Evolutionary conservation across 805 yeast genomes (phyloP).

Genomic region (Lachancea dasiensis): DNA sequence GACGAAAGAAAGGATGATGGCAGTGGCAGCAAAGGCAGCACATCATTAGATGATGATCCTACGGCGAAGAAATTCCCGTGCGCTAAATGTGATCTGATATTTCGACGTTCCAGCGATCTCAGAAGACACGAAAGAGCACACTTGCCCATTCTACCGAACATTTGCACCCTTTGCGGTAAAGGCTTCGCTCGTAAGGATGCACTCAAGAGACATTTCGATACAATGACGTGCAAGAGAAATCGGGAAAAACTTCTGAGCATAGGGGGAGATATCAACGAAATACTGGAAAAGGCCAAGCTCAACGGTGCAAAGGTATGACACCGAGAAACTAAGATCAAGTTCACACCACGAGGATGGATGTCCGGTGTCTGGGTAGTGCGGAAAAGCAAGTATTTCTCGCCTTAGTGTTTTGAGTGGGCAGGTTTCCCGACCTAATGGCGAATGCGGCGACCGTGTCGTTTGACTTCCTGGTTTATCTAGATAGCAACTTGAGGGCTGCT

Average conservation of each 20-base stretch:
- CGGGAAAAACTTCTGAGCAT: conserved; percentile 45
- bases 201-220: conserved; percentile 65
- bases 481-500: too few relatives aligned
- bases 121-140: conserved; percentile 75
- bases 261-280: conserved; percentile 34
- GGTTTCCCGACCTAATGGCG: conserved; percentile 1
- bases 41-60: conserved; percentile 6
- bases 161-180: conserved; percentile 70
- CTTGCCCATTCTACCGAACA: conserved; percentile 61
- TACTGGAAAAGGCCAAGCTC: conserved; percentile 27
- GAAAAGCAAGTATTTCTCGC: not conserved
- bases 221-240: conserved; percentile 69
- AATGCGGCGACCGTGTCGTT: too few relatives aligned
- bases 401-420: not conserved
- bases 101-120: conserved; percentile 62
- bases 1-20: conserved; percentile 5
- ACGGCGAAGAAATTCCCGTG: conserved; percentile 47
- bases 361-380: too few relatives aligned
- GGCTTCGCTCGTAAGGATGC: conserved; percentile 85
- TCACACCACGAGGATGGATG: too few relatives aligned
- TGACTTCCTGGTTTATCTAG: too few relatives aligned
- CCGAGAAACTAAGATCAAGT: too few relatives aligned
- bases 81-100: conserved; percentile 52
- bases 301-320: conserved; percentile 23
- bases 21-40: not conserved